These are phyloP conservation scores for Vanderwaltozyma polyspora DNA, from an alignment of 805 yeast genomes.

Conservation along the genomic window DNA sequence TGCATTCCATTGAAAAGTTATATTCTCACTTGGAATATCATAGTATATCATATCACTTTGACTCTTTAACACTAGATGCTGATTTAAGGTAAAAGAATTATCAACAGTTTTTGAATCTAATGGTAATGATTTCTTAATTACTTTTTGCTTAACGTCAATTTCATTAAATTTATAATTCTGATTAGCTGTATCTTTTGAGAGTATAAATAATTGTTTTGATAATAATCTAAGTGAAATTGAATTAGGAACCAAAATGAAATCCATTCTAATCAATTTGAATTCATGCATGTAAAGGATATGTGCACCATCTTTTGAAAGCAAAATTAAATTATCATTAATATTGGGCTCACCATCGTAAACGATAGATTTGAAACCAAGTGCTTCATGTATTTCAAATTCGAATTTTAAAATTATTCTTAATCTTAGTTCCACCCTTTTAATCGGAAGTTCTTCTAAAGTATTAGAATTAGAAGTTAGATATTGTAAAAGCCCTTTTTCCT, in stretches of 20 bases:
- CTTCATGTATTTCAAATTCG: constrained; percentile 21
- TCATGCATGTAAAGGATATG: constrained; percentile 20
- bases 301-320: constrained; percentile 23
- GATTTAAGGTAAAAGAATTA: too few relatives aligned
- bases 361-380: constrained; percentile 17
- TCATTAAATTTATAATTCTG: too few relatives aligned
- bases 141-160: too few relatives aligned
- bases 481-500: constrained; percentile 23
- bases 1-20: constrained; percentile 7
- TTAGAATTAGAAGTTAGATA: constrained; percentile 15
- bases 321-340: constrained; percentile 15
- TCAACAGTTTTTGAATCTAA: too few relatives aligned
- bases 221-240: too few relatives aligned
- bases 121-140: too few relatives aligned
- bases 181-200: too few relatives aligned
- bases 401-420: constrained; percentile 25
- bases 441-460: constrained; percentile 21
- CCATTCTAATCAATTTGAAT: too few relatives aligned
- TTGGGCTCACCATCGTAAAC: constrained; percentile 8
- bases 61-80: too few relatives aligned
- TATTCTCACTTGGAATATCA: constrained; percentile 8
- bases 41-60: too few relatives aligned
- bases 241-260: too few relatives aligned
- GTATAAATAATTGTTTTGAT: too few relatives aligned
- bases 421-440: constrained; percentile 21